Conservation (phyloP, 495 filamentous ascomycete species). For the Geopyxis carbonaria region DNA sequence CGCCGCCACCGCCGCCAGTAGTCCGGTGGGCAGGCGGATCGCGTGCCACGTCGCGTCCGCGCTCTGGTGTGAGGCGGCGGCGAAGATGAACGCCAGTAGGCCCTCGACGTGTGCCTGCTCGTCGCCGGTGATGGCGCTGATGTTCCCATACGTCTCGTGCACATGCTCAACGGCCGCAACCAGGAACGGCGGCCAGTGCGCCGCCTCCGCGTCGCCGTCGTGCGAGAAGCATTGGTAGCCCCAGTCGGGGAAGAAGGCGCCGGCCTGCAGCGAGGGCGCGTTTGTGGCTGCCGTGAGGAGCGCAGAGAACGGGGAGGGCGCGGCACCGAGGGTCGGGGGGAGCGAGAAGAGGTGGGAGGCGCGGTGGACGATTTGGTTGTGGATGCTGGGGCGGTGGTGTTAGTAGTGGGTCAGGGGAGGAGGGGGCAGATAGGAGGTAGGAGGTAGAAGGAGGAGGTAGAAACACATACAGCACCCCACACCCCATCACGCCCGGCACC, state of each 20-base stretch:
- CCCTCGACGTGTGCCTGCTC: slow-evolving; percentile 20
- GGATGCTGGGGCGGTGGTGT: slow-evolving; percentile 7
- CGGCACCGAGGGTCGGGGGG: slow-evolving; percentile 13
- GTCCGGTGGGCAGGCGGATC: slow-evolving; percentile 15
- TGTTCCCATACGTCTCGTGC: slow-evolving; percentile 14
- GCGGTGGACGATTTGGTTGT: slow-evolving; percentile 22
- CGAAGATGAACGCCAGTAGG: slow-evolving; percentile 19
- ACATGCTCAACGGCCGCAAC: slow-evolving; percentile 20
- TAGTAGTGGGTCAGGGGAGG: neutral
- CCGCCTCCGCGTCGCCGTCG: slow-evolving; percentile 16
- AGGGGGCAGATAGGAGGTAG: too few relatives aligned
- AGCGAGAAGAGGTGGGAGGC: slow-evolving; percentile 19
- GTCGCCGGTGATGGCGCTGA: slow-evolving; percentile 7
- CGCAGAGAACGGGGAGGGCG: slow-evolving; percentile 15
- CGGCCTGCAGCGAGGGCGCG: slow-evolving; percentile 18
- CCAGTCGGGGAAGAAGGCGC: slow-evolving; percentile 26
- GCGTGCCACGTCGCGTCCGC: slow-evolving; percentile 25
- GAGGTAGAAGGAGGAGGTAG: too few relatives aligned
- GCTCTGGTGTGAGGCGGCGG: slow-evolving; percentile 15
- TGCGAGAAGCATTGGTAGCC: slow-evolving; percentile 22
- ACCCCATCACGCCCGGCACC: too few relatives aligned
- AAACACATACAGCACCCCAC: slow-evolving; percentile 4
- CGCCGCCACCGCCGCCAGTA: slow-evolving; percentile 11
- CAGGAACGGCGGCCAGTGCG: slow-evolving; percentile 24
- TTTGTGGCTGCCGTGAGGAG: slow-evolving; percentile 11